Conservation (phyloP, 176 grass and related monocot genomes). For the Zoysia japonica region DNA sequence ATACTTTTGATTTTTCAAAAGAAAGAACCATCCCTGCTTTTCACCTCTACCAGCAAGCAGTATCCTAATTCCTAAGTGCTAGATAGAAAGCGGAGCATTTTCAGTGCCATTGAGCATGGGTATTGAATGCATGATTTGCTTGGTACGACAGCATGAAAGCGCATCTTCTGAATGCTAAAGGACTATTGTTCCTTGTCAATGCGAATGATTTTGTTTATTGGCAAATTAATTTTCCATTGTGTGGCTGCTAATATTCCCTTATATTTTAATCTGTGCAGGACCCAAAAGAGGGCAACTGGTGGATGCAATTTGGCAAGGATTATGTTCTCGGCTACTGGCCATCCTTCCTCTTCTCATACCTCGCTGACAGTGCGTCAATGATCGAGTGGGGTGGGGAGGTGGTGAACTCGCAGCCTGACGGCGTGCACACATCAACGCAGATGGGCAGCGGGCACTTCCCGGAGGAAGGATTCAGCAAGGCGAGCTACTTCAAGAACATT, state of each 20-base stretch:
- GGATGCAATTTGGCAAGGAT: constrained; percentile 93
- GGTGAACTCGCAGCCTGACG: constrained; percentile 72
- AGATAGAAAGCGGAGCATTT: constrained; percentile 33
- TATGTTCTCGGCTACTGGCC: constrained; percentile 93
- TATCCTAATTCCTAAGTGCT: neutral
- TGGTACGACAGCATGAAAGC: constrained; percentile 15
- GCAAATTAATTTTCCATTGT: neutral
- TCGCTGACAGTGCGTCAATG: constrained; percentile 74
- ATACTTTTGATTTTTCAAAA: constrained; percentile 40
- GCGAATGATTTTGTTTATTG: neutral
- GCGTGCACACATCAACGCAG: constrained; percentile 73
- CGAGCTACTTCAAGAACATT: constrained; percentile 89
- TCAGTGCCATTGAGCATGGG: constrained; percentile 45
- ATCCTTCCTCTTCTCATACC: constrained; percentile 83
- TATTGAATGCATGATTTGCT: constrained; percentile 42
- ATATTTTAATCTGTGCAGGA: constrained; percentile 49
- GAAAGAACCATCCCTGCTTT: constrained; percentile 50
- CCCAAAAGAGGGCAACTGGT: constrained; percentile 93
- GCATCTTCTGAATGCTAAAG: constrained; percentile 1
- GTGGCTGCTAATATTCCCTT: neutral
- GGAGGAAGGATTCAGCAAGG: constrained; percentile 84
- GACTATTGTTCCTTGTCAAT: neutral
- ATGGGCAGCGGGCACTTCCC: constrained; percentile 94
- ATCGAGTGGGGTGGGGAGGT: constrained; percentile 97
- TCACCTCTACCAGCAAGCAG: constrained; percentile 36